phyloP scores from a whole-genome alignment of 2,329 filamentous ascomycete species.

The Colletotrichum ledebouriae region DNA sequence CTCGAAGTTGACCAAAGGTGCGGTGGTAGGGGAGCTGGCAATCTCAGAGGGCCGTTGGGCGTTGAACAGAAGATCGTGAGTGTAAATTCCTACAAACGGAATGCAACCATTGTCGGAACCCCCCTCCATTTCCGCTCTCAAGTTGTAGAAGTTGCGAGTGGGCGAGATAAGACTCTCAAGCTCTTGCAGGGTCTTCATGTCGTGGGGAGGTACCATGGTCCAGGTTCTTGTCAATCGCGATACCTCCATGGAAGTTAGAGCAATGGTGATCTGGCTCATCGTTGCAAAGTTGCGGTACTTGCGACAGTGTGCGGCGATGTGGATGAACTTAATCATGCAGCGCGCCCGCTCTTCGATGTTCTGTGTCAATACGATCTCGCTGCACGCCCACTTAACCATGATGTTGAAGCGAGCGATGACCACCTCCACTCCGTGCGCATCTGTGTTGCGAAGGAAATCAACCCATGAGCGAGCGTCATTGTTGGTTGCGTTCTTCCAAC shows the following conservation, averaged over 20 bases:
- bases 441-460: slow-evolving; percentile 79
- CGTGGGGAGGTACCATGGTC: slow-evolving; percentile 75
- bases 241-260: slow-evolving; percentile 80
- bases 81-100: slow-evolving; percentile 87
- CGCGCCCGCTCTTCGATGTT: slow-evolving; percentile 79
- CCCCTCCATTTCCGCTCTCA: slow-evolving; percentile 85
- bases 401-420: slow-evolving; percentile 90
- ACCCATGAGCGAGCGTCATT: slow-evolving; percentile 83
- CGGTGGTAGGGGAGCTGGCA: slow-evolving; percentile 73
- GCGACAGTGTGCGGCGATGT: slow-evolving; percentile 82
- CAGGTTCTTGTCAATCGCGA: slow-evolving; percentile 78
- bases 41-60: slow-evolving; percentile 83
- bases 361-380: slow-evolving; percentile 82
- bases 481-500: slow-evolving; percentile 79
- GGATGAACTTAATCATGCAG: slow-evolving; percentile 85
- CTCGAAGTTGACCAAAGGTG: slow-evolving; percentile 86
- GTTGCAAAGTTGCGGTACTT: slow-evolving; percentile 86
- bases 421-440: slow-evolving; percentile 83
- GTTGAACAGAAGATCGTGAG: slow-evolving; percentile 86
- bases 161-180: slow-evolving; percentile 82
- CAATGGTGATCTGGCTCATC: slow-evolving; percentile 84
- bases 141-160: slow-evolving; percentile 80
- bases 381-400: slow-evolving; percentile 89
- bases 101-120: slow-evolving; percentile 79
- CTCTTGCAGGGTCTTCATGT: slow-evolving; percentile 75